phyloP scores from a whole-genome alignment of 805 yeast genomes.

The Tetrapisispora taiwanensis region DNA sequence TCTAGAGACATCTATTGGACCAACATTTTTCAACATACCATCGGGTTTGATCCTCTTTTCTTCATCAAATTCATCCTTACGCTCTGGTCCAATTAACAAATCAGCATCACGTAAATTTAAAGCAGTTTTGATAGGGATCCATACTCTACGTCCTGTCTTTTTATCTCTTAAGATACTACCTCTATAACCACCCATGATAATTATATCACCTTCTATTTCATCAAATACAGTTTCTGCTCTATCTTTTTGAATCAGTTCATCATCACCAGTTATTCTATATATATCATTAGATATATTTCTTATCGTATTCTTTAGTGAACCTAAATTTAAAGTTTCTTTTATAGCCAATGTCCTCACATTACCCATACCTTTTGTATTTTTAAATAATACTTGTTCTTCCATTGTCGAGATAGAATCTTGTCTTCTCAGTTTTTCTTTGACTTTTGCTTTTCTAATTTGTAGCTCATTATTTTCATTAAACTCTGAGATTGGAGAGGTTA shows the following conservation, averaged over 20 bases:
- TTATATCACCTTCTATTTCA: conserved; percentile 64
- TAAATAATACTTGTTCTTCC: conserved; percentile 54
- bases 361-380: conserved; percentile 46
- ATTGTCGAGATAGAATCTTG: conserved; percentile 49
- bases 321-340: conserved; percentile 48
- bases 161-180: conserved; percentile 69
- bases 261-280: conserved; percentile 15
- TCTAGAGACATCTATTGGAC: conserved; percentile 74
- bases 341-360: conserved; percentile 64
- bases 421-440: conserved; percentile 32
- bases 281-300: conserved; percentile 16
- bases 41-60: conserved; percentile 50
- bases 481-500: conserved; percentile 5
- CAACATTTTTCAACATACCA: conserved; percentile 71
- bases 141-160: conserved; percentile 52
- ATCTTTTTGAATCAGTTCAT: background rate
- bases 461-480: background rate
- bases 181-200: conserved; percentile 80
- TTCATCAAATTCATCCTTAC: conserved; percentile 55
- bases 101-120: conserved; percentile 61
- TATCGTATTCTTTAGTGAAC: conserved; percentile 21
- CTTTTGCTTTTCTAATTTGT: conserved; percentile 10
- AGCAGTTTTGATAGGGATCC: conserved; percentile 87
- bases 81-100: conserved; percentile 60
- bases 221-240: conserved; percentile 40